A percentile compares a stretch with the other conserved stretches of the same genome.
phyloP scores from a whole-genome alignment of 192 early-diverging fungal genomes.

The Entomortierella lignicola region DNA sequence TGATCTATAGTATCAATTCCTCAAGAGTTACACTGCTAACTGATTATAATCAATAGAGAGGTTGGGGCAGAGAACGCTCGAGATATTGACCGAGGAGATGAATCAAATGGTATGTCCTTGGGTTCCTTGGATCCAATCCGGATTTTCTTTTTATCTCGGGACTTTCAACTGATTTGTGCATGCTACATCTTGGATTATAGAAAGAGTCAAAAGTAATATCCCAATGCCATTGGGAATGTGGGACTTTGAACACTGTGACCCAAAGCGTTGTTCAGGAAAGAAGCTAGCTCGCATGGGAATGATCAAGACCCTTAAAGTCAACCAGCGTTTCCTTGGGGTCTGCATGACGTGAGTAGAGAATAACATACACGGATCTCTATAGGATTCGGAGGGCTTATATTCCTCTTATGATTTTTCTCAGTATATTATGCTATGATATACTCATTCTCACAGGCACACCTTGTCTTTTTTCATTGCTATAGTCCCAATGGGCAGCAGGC shows the following conservation, averaged over 20 bases:
- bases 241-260: constrained; percentile 99
- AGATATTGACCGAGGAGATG: constrained; percentile 37
- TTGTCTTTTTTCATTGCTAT: not conserved
- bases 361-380: not conserved
- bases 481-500: constrained; percentile 88
- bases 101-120: constrained; percentile 3
- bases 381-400: not conserved
- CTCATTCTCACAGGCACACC: too few relatives aligned
- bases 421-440: too few relatives aligned
- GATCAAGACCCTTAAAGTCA: constrained; percentile 83
- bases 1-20: not conserved
- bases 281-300: constrained; percentile 86
- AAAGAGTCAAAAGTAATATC: constrained; percentile 52
- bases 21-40: not conserved
- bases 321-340: constrained; percentile 90
- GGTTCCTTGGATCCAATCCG: too few relatives aligned
- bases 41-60: constrained; percentile 13
- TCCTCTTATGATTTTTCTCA: too few relatives aligned
- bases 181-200: not conserved
- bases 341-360: constrained; percentile 71
- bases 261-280: constrained; percentile 95
- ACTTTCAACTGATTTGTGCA: not conserved
- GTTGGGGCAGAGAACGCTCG: constrained; percentile 42
- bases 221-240: constrained; percentile 85
- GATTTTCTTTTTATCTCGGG: not conserved